A percentile compares a stretch with the other conserved stretches of the same genome.
Evolutionary conservation across 352 stramenopile genomes (phyloP).

Genomic region (Globisporangium viniferum): DNA sequence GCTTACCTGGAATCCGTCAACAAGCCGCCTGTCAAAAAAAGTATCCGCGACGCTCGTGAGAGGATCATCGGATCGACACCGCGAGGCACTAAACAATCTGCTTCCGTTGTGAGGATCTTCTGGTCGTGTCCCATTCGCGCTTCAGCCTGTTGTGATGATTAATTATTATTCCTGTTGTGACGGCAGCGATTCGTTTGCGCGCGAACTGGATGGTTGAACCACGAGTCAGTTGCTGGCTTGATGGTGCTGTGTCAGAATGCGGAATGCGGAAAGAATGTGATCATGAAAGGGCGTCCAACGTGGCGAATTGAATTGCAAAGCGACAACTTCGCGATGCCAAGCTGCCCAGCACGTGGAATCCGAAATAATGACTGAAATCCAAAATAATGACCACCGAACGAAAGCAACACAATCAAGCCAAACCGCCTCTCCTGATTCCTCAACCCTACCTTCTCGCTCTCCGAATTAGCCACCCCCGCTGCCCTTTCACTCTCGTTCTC

Average conservation of each 20-base stretch:
- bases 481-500: neutral
- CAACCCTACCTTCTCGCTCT: neutral
- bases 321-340: too few species aligned
- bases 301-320: too few species aligned
- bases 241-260: too few species aligned
- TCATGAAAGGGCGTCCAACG: neutral
- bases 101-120: too few species aligned
- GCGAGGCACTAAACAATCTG: too few species aligned
- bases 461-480: neutral
- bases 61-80: too few species aligned
- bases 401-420: neutral
- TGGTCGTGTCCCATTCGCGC: neutral
- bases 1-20: too few species aligned
- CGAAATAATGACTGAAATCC: too few species aligned
- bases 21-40: too few species aligned
- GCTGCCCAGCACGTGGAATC: too few species aligned
- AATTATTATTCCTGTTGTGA: neutral
- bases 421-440: conserved; percentile 1
- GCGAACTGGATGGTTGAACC: neutral
- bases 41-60: too few species aligned
- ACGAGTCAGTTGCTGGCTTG: neutral
- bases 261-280: neutral
- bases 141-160: neutral
- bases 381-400: too few species aligned
- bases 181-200: neutral